Evolutionary conservation across 2,329 filamentous ascomycete species (phyloP), one percentile per base, ranked within the genome.

Genomic region (Dothidotthia symphoricarpi): DNA sequence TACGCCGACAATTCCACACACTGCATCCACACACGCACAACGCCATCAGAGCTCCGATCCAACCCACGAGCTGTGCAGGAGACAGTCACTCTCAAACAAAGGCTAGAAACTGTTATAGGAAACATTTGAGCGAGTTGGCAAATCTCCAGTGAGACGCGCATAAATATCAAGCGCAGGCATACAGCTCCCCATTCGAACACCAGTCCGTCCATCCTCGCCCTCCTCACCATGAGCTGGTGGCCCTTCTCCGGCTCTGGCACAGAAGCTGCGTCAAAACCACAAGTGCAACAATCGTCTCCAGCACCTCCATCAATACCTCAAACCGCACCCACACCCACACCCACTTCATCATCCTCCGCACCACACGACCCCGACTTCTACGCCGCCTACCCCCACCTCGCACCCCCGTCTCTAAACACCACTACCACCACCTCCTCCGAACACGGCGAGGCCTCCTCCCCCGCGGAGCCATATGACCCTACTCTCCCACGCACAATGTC

Each of bases 401-500:
- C 71, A 39, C 60, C 53, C 34, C 47, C 49, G 25, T 36, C 57
- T 36, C 28, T 57, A 41, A 34, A 44, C 17, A 15, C 50, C 26
- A 41, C 41, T 33, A 16, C 36, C 34, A 31, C 43, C 22, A 28
- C 49, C 31, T 32, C 47, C 39, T 5, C 13, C 41, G 16, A 36
- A 39, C 36, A 33, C 45, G 39, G 28, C n/a, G n/a, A n/a, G n/a
- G n/a, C n/a, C n/a, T n/a, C 41, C 29, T 33, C 42, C 41, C 41
- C 43, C 36, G 35, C 47, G 13, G 38, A 48, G n/a, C 45, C 45
- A 28, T 35, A 49, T 41, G 47, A 57, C 41, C 48, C 57, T 41
- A 56, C 47, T 36, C 86, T 93, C 45, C 88, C 88, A 0, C 82
- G 82, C 28, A 81, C 77, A 35, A 93, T 97, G 84, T 90, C 85